These are phyloP conservation scores for Botrytis fragariae DNA, from an alignment of 2,329 filamentous ascomycete genomes.

Conservation along the genomic window DNA sequence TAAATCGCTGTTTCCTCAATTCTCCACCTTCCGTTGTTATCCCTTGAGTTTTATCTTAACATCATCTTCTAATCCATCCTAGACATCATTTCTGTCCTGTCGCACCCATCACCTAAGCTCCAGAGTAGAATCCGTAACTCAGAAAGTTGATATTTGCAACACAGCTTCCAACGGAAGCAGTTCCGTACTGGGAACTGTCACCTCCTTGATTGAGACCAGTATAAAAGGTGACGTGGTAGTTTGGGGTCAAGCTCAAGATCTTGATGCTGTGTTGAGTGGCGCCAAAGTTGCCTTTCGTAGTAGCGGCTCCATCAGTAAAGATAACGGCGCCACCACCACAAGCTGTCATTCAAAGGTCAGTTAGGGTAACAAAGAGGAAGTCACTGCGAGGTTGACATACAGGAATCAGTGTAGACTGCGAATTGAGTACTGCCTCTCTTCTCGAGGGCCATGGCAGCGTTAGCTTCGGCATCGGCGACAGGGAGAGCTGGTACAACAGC, in stretches of 20 bases:
- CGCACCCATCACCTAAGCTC: background rate
- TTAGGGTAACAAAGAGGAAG: background rate
- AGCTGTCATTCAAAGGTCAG: background rate
- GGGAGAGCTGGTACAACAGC: background rate
- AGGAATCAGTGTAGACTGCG: slow-evolving; percentile 11
- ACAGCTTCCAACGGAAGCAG: background rate
- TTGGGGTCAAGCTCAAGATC: background rate
- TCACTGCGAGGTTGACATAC: background rate
- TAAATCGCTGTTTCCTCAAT: background rate
- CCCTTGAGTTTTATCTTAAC: background rate
- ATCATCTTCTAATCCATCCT: background rate
- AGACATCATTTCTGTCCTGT: background rate
- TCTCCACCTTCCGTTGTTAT: background rate
- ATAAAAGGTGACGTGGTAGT: slow-evolving; percentile 5
- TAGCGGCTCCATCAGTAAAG: background rate
- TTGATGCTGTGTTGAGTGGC: slow-evolving; percentile 7
- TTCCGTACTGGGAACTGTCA: background rate
- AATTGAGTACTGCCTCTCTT: slow-evolving; percentile 10
- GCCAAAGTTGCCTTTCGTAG: slow-evolving; percentile 6
- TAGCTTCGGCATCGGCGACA: background rate
- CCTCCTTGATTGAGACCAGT: background rate
- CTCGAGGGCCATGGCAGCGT: background rate
- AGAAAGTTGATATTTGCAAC: background rate
- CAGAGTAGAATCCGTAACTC: background rate
- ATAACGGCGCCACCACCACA: background rate